Percentiles rank a stretch among this genome's conserved stretches.
phyloP scores from a whole-genome alignment of 2,329 filamentous ascomycete species.

The Xylaria sp. region DNA sequence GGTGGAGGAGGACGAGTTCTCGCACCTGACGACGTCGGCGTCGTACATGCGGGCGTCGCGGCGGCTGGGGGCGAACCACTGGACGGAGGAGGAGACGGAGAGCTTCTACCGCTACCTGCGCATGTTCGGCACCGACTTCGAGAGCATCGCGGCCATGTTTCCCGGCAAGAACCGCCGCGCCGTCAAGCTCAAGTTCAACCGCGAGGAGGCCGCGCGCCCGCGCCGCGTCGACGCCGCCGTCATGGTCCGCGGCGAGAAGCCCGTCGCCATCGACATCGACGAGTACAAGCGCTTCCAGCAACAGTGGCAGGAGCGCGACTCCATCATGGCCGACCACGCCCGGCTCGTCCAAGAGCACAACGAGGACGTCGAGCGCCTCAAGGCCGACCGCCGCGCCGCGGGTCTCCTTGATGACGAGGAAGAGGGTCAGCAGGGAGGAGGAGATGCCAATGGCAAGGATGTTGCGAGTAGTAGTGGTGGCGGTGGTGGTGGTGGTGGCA shows the following conservation, averaged over 20 bases:
- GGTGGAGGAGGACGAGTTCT: conserved; percentile 79
- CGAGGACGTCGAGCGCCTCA: conserved; percentile 48
- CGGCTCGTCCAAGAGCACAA: conserved; percentile 48
- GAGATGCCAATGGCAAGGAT: conserved; percentile 41
- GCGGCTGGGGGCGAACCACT: conserved; percentile 64
- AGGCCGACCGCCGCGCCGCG: conserved; percentile 42
- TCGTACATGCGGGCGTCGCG: conserved; percentile 67
- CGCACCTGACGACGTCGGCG: conserved; percentile 67
- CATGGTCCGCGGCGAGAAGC: conserved; percentile 56
- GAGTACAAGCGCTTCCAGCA: conserved; percentile 57
- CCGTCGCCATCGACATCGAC: conserved; percentile 60
- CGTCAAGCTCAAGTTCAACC: conserved; percentile 81
- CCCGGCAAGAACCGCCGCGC: conserved; percentile 70
- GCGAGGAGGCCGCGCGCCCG: conserved; percentile 72
- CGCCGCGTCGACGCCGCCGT: conserved; percentile 66
- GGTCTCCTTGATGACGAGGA: conserved; percentile 44
- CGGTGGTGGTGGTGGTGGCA: conserved; percentile 17
- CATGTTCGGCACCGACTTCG: conserved; percentile 83
- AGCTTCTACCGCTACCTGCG: conserved; percentile 74
- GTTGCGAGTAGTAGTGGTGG: neutral
- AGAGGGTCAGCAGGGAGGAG: conserved; percentile 48
- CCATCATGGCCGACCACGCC: conserved; percentile 57
- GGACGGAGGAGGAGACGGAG: conserved; percentile 72
- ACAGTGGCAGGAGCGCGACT: conserved; percentile 54
- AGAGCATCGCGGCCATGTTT: conserved; percentile 78